Evolutionary conservation across 192 early-diverging fungal genomes (phyloP).

Genomic region (Coemansia sp.): DNA sequence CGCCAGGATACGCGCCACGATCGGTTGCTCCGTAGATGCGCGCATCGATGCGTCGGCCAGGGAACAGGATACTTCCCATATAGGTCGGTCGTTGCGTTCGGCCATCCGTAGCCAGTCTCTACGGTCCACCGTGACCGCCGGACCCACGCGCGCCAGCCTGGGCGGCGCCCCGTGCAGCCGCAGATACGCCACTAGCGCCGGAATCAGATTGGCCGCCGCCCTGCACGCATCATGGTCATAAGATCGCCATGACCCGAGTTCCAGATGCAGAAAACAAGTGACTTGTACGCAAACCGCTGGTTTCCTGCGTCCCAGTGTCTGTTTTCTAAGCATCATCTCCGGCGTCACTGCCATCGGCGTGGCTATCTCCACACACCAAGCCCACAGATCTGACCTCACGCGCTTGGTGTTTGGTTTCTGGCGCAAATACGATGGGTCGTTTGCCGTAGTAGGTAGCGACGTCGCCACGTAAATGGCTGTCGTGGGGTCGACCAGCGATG

Average conservation of each 20-base stretch:
- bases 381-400: constrained; percentile 39
- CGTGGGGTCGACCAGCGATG: constrained; percentile 52
- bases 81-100: not conserved
- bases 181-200: constrained; percentile 46
- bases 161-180: constrained; percentile 45
- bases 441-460: constrained; percentile 33
- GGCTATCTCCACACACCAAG: constrained; percentile 51
- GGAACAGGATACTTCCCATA: constrained; percentile 24
- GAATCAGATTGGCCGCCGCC: constrained; percentile 44
- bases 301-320: not conserved
- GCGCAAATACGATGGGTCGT: constrained; percentile 49
- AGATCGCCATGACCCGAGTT: constrained; percentile 42
- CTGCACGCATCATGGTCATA: constrained; percentile 40
- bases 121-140: constrained; percentile 34
- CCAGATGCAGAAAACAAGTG: constrained; percentile 50
- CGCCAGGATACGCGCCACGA: constrained; percentile 23
- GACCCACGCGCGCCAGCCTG: constrained; percentile 37
- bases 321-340: not conserved
- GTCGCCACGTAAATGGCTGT: constrained; percentile 49
- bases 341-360: constrained; percentile 28
- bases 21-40: constrained; percentile 5
- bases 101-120: constrained; percentile 25
- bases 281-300: constrained; percentile 44
- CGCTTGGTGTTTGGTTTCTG: constrained; percentile 23
- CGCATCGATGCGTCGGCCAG: not conserved